These are phyloP conservation scores for Eudorina sp. DNA, from an alignment of 139 green algal species.

Conservation along the genomic window DNA sequence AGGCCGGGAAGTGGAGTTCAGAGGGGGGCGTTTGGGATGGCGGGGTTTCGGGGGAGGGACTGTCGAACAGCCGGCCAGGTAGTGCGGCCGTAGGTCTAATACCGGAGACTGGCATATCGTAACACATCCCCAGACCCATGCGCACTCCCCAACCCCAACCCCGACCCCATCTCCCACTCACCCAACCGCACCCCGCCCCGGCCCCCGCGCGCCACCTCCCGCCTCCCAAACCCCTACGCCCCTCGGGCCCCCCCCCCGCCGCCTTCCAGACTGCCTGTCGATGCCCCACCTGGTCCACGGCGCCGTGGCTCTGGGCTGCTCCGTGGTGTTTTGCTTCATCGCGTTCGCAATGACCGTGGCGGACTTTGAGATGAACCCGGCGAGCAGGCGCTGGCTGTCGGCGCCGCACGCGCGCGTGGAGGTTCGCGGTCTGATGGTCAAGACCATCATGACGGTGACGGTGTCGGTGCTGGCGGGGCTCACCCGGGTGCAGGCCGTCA, in stretches of 20 bases:
- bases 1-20: too few relatives aligned
- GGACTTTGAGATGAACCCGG: conserved; percentile 63
- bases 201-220: not conserved
- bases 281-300: conserved; percentile 64
- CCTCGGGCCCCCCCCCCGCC: not conserved
- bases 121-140: too few relatives aligned
- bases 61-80: too few relatives aligned
- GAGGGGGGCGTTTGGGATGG: too few relatives aligned
- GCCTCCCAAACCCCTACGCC: not conserved
- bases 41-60: too few relatives aligned
- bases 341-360: conserved; percentile 56
- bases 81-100: too few relatives aligned
- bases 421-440: conserved; percentile 42
- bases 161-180: too few relatives aligned
- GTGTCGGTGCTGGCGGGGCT: conserved; percentile 48
- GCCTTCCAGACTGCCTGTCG: conserved; percentile 51
- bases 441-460: conserved; percentile 46
- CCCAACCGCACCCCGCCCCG: too few relatives aligned
- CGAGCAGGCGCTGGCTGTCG: conserved; percentile 48
- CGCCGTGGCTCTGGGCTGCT: conserved; percentile 38
- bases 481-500: conserved; percentile 48
- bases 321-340: conserved; percentile 47
- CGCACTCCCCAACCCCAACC: too few relatives aligned
- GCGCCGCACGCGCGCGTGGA: conserved; percentile 51
- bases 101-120: too few relatives aligned